Evolutionary conservation across 257 asterid species (phyloP).

Genomic region (Cinchona pubescens): DNA sequence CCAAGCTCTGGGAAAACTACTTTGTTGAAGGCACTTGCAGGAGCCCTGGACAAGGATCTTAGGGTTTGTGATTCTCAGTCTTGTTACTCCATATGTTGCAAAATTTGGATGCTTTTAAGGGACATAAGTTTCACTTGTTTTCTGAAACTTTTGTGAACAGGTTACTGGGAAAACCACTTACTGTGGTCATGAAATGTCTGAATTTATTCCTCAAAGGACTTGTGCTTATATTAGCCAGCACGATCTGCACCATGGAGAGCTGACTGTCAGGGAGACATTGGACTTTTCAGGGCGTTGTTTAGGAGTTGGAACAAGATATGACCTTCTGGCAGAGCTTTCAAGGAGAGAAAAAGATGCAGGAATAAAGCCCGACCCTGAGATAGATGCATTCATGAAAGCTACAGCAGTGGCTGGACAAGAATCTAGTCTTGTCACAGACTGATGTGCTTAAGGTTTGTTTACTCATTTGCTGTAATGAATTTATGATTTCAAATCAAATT

Average conservation of each 20-base stretch:
- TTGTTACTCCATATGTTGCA: not conserved
- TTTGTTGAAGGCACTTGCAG: constrained; percentile 79
- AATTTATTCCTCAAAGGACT: constrained; percentile 83
- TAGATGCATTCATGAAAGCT: constrained; percentile 97
- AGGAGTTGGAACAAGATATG: constrained; percentile 88
- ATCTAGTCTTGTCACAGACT: constrained; percentile 83
- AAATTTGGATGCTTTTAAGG: not conserved
- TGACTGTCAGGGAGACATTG: constrained; percentile 87
- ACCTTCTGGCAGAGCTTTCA: constrained; percentile 71
- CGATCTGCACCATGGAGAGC: constrained; percentile 89
- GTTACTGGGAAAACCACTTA: constrained; percentile 67
- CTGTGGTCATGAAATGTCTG: constrained; percentile 81
- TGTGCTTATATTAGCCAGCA: constrained; percentile 89
- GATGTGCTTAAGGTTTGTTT: constrained; percentile 73
- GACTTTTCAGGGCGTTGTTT: constrained; percentile 87
- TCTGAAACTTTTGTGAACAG: constrained; percentile 30
- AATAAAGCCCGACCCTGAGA: constrained; percentile 83
- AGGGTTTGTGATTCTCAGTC: constrained; percentile 21
- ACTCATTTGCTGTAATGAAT: not conserved
- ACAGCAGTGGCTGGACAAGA: constrained; percentile 81
- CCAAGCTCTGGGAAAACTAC: constrained; percentile 91
- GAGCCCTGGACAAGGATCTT: constrained; percentile 56
- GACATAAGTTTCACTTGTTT: not conserved
- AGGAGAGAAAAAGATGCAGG: constrained; percentile 80
- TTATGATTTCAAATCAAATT: not conserved